These are phyloP conservation scores for Trichoderma sp. DNA, from an alignment of 2,329 filamentous ascomycete species.

Conservation along the genomic window DNA sequence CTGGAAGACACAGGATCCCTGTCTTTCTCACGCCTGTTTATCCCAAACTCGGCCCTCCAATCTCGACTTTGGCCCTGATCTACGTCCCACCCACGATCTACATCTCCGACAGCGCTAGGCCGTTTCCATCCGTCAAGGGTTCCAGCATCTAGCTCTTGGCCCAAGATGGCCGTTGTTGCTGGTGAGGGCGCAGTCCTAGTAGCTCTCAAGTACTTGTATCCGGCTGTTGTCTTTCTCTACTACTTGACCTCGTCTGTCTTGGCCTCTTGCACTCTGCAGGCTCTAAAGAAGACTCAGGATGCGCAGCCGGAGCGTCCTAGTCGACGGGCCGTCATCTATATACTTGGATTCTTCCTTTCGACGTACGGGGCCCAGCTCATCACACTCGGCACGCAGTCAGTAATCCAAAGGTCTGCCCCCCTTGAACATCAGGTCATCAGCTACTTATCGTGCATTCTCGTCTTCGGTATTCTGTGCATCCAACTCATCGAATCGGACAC, in stretches of 20 bases:
- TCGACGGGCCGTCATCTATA: conserved; percentile 35
- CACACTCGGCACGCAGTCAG: conserved; percentile 31
- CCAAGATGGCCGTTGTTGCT: conserved; percentile 12
- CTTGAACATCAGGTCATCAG: conserved; percentile 54
- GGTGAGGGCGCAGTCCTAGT: conserved; percentile 33
- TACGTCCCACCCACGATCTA: not conserved
- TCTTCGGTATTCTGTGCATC: conserved; percentile 61
- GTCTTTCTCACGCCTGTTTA: not conserved
- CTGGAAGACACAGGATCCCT: not conserved
- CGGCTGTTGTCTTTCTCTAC: conserved; percentile 54
- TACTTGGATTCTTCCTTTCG: conserved; percentile 43
- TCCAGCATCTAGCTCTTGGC: conserved; percentile 6
- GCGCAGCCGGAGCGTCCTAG: conserved; percentile 23
- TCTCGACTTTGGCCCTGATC: not conserved
- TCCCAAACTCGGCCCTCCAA: not conserved
- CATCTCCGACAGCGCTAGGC: not conserved
- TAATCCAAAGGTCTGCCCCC: conserved; percentile 25
- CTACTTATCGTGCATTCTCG: conserved; percentile 58
- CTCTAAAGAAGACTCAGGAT: conserved; percentile 30
- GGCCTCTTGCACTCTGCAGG: conserved; percentile 53
- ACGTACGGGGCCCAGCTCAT: conserved; percentile 49
- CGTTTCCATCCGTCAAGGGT: not conserved
- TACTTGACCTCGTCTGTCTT: conserved; percentile 52
- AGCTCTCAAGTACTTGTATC: conserved; percentile 57
- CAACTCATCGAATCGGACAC: conserved; percentile 49